These are phyloP conservation scores for Rhodotorula kratochvilovae DNA, from an alignment of 768 basidiomycete genomes.

Conservation along the genomic window DNA sequence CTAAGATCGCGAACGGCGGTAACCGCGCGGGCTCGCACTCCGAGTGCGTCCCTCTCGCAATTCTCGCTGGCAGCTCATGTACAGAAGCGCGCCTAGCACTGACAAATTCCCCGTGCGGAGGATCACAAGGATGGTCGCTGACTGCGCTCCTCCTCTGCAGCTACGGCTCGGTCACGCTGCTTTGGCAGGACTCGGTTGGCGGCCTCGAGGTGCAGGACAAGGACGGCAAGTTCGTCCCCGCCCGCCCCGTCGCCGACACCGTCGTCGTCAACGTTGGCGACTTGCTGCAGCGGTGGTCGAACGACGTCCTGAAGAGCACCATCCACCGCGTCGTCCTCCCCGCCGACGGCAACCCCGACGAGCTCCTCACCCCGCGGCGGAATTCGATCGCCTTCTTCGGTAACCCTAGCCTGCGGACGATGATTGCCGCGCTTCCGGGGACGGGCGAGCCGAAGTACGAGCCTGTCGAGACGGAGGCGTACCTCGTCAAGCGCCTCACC, in stretches of 20 bases:
- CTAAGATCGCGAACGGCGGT: constrained; percentile 60
- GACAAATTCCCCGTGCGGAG: no score
- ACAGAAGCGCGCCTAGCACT: no score
- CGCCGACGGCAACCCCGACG: constrained; percentile 13
- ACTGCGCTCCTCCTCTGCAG: background rate
- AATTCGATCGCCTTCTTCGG: constrained; percentile 59
- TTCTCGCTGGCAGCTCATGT: no score
- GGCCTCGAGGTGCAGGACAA: constrained; percentile 63
- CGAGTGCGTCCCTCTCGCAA: constrained; percentile 43
- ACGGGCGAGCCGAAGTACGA: constrained; percentile 54
- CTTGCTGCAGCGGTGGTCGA: constrained; percentile 44
- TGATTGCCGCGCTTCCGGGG: constrained; percentile 57
- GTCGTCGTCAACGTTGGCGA: constrained; percentile 41
- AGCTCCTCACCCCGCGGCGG: constrained; percentile 53
- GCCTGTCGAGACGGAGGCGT: constrained; percentile 51
- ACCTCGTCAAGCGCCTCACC: constrained; percentile 20
- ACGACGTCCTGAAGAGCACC: constrained; percentile 45
- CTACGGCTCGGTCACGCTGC: constrained; percentile 50
- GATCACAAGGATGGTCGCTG: background rate
- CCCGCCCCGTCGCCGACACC: constrained; percentile 45
- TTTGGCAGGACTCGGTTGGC: constrained; percentile 61
- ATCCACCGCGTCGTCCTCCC: constrained; percentile 46
- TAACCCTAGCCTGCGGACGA: constrained; percentile 48
- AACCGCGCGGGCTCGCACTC: constrained; percentile 79
- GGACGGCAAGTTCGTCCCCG: constrained; percentile 49